Percentiles rank a stretch among this genome's conserved stretches.
phyloP scores from a whole-genome alignment of 805 yeast species.

The Nakazawaea siamensis region DNA sequence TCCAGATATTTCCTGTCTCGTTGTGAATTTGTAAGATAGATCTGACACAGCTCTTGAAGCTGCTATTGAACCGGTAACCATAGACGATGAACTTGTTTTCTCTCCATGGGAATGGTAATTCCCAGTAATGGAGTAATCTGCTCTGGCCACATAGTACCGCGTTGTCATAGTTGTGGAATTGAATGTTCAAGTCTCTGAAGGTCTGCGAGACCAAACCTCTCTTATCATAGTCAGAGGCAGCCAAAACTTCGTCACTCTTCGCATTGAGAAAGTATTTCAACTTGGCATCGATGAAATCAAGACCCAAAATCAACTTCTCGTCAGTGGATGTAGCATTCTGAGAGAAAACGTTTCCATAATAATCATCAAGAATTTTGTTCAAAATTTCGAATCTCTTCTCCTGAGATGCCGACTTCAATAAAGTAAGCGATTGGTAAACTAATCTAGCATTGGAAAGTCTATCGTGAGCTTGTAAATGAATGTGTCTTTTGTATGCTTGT shows the following conservation, averaged over 20 bases:
- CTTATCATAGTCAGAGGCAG: slow-evolving; percentile 5
- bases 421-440: slow-evolving; percentile 6
- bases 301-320: slow-evolving; percentile 16
- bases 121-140: slow-evolving; percentile 67
- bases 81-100: slow-evolving; percentile 78
- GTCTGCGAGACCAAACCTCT: slow-evolving; percentile 8
- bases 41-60: slow-evolving; percentile 48
- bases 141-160: slow-evolving; percentile 34
- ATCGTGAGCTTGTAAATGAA: background rate
- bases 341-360: slow-evolving; percentile 6
- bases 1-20: slow-evolving; percentile 91
- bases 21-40: slow-evolving; percentile 67
- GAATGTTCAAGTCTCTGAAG: slow-evolving; percentile 20
- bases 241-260: slow-evolving; percentile 14
- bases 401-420: slow-evolving; percentile 1
- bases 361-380: slow-evolving; percentile 8
- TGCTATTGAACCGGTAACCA: slow-evolving; percentile 78
- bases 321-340: slow-evolving; percentile 9
- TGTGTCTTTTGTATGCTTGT: too few relatives aligned
- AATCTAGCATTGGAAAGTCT: slow-evolving; percentile 3
- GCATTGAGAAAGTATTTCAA: slow-evolving; percentile 23
- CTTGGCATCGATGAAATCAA: slow-evolving; percentile 26
- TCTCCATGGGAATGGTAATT: slow-evolving; percentile 87
- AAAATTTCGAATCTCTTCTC: slow-evolving; percentile 8
- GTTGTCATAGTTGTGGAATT: slow-evolving; percentile 36